Evolutionary conservation across 306 rosid species (phyloP).

Genomic region (Arachis hypogaea): DNA sequence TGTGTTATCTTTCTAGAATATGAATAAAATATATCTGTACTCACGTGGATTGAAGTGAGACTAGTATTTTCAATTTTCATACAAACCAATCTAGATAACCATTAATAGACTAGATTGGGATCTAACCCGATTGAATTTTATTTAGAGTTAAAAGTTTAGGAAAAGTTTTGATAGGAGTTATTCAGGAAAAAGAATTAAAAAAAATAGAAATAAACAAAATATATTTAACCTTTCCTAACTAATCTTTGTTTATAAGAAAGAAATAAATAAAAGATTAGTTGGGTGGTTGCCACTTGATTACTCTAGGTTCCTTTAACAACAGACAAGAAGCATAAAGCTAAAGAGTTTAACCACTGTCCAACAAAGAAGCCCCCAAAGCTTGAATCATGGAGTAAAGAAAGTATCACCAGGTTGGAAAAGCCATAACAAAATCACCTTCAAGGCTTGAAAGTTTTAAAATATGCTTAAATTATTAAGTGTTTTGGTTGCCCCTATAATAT

Average conservation of each 20-base stretch:
- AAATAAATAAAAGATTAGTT: too few species aligned
- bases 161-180: neutral
- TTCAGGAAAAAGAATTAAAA: too few species aligned
- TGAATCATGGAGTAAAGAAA: constrained; percentile 26
- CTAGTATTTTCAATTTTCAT: constrained; percentile 12
- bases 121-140: too few species aligned
- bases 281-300: neutral
- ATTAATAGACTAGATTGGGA: neutral
- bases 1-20: constrained; percentile 11
- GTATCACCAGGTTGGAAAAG: constrained; percentile 28
- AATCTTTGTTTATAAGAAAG: too few species aligned
- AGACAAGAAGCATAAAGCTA: neutral
- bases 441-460: neutral
- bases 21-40: neutral
- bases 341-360: neutral
- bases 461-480: neutral
- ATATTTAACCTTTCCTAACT: too few species aligned
- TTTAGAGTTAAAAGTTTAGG: too few species aligned
- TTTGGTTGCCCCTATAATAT: neutral
- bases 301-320: constrained; percentile 1
- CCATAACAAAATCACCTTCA: constrained; percentile 17
- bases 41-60: constrained; percentile 27
- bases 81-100: neutral
- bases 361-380: constrained; percentile 4
- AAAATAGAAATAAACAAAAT: too few species aligned